phyloP scores from a whole-genome alignment of 140 eudicot species.

The Flaveria floridana region DNA sequence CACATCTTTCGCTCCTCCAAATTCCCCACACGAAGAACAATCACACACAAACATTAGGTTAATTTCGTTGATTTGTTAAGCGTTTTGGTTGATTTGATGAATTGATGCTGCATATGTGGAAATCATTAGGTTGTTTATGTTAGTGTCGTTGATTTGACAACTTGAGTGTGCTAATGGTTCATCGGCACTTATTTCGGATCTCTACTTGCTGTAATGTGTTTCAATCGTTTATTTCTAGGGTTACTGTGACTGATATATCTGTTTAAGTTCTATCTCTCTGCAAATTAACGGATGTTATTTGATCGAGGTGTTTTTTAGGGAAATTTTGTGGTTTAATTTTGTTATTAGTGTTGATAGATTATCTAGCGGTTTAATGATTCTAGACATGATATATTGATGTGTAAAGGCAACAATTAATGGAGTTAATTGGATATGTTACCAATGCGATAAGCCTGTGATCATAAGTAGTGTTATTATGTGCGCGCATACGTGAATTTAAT shows the following conservation, averaged over 20 bases:
- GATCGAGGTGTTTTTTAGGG: constrained; percentile 26
- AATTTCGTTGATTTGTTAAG: background rate
- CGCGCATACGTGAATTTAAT: constrained; percentile 9
- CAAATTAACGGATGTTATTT: constrained; percentile 38
- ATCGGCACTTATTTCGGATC: constrained; percentile 57
- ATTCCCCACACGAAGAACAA: constrained; percentile 33
- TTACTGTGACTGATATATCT: constrained; percentile 32
- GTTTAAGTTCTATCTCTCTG: constrained; percentile 29
- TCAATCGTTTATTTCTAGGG: constrained; percentile 42
- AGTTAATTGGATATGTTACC: background rate
- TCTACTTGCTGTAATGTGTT: constrained; percentile 32
- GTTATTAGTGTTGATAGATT: background rate
- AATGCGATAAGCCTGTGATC: background rate
- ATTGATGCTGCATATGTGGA: constrained; percentile 22
- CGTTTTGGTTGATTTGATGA: constrained; percentile 7
- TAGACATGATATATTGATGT: background rate
- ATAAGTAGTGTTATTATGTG: background rate
- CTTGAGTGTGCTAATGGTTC: constrained; percentile 31
- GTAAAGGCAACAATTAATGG: background rate
- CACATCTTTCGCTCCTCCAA: constrained; percentile 37
- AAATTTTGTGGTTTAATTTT: background rate
- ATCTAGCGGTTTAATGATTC: constrained; percentile 18
- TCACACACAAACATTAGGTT: background rate
- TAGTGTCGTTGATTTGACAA: constrained; percentile 4
- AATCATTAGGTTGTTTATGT: constrained; percentile 22